Conservation (phyloP, 305 asterid species). For the Solanum chacoense region DNA sequence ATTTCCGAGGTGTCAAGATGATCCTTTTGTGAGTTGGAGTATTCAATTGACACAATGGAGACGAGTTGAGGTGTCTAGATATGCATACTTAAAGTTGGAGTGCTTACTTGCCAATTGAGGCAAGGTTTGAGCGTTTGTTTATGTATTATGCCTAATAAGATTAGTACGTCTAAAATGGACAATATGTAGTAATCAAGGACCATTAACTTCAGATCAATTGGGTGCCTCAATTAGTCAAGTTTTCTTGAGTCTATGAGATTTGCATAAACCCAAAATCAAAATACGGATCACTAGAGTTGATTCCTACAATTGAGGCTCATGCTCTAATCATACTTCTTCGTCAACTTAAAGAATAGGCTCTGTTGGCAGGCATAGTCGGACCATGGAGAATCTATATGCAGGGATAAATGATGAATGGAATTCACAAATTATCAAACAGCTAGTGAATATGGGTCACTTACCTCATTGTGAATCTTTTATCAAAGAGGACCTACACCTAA, state of each 20-base stretch:
- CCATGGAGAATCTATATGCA: background rate
- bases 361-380: background rate
- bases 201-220: background rate
- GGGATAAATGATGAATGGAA: background rate
- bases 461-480: background rate
- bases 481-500: background rate
- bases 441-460: background rate
- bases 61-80: background rate
- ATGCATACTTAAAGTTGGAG: background rate
- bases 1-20: background rate
- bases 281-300: background rate
- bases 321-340: background rate
- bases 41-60: background rate
- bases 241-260: background rate
- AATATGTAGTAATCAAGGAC: background rate
- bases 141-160: background rate
- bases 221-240: background rate
- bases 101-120: background rate
- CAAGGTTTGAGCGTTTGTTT: rapidly evolving
- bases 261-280: background rate
- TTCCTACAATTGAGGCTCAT: background rate
- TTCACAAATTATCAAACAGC: background rate
- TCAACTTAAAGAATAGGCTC: background rate
- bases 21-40: background rate
- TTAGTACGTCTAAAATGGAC: background rate